A percentile compares a stretch with the other conserved stretches of the same genome.
These are phyloP conservation scores for Saccharomycopsis fodiens DNA, from an alignment of 805 yeast genomes.

Conservation along the genomic window DNA sequence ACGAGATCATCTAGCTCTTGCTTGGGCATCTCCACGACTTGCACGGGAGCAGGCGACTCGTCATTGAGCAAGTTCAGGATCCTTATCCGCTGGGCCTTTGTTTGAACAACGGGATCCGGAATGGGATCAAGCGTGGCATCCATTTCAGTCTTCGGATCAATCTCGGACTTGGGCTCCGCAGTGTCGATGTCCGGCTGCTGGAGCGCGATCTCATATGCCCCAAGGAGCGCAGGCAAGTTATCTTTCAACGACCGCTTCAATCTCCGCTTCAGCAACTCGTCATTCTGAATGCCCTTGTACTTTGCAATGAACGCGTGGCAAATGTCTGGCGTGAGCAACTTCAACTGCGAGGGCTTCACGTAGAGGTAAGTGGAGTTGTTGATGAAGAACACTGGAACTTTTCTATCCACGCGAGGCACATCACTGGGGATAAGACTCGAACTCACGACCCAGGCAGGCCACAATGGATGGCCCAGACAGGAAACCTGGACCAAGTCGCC, in stretches of 20 bases:
- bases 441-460: constrained; percentile 19
- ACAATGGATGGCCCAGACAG: constrained; percentile 13
- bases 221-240: constrained; percentile 3
- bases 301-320: constrained; percentile 7
- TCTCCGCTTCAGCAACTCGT: neutral
- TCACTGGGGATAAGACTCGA: constrained; percentile 8
- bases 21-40: neutral
- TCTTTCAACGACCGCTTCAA: constrained; percentile 2
- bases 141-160: neutral
- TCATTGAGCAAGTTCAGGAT: neutral
- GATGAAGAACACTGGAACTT: constrained; percentile 16
- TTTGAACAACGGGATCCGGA: neutral
- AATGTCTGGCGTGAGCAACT: constrained; percentile 12
- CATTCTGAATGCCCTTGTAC: constrained; percentile 1
- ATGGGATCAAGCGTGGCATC: neutral
- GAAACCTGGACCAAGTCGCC: constrained; percentile 16
- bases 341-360: constrained; percentile 10
- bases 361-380: constrained; percentile 16
- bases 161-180: neutral
- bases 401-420: neutral
- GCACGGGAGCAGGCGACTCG: neutral
- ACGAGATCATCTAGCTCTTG: neutral
- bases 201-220: constrained; percentile 16
- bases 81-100: neutral
- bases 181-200: constrained; percentile 1